phyloP scores from a whole-genome alignment of 768 basidiomycete species.

The Auriscalpium vulgare region DNA sequence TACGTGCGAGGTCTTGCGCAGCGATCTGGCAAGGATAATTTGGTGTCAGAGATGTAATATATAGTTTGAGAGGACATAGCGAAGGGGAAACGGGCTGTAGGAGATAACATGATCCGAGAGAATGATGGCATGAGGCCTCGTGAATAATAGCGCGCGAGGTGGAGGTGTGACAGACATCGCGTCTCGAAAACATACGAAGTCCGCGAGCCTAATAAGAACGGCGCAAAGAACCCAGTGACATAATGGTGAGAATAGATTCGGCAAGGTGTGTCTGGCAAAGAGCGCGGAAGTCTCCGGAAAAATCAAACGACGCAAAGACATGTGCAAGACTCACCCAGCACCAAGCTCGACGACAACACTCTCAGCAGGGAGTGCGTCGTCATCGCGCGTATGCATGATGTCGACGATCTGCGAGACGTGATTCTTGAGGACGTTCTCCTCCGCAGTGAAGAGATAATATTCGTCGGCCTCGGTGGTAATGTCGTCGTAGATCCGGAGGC shows the following conservation, averaged over 20 bases:
- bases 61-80: too few relatives aligned
- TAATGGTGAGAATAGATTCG: too few relatives aligned
- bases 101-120: background rate
- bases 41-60: too few relatives aligned
- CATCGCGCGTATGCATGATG: conserved; percentile 50
- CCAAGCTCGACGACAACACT: conserved; percentile 84
- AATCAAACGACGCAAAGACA: too few relatives aligned
- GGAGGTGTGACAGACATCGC: too few relatives aligned
- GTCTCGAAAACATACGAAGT: too few relatives aligned
- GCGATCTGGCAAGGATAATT: conserved; percentile 39
- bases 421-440: conserved; percentile 74
- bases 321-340: conserved; percentile 63
- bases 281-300: too few relatives aligned
- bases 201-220: too few relatives aligned
- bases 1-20: conserved; percentile 85
- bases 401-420: conserved; percentile 69
- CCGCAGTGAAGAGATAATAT: conserved; percentile 88
- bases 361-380: conserved; percentile 25
- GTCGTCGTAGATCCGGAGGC: conserved; percentile 78
- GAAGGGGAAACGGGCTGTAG: background rate
- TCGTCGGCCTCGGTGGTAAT: conserved; percentile 72
- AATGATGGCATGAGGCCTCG: background rate
- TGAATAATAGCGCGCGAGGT: background rate
- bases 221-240: too few relatives aligned
- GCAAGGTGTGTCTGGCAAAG: too few relatives aligned